Conservation (phyloP, 2,329 filamentous ascomycete genomes). For the Neobulgaria alba region DNA sequence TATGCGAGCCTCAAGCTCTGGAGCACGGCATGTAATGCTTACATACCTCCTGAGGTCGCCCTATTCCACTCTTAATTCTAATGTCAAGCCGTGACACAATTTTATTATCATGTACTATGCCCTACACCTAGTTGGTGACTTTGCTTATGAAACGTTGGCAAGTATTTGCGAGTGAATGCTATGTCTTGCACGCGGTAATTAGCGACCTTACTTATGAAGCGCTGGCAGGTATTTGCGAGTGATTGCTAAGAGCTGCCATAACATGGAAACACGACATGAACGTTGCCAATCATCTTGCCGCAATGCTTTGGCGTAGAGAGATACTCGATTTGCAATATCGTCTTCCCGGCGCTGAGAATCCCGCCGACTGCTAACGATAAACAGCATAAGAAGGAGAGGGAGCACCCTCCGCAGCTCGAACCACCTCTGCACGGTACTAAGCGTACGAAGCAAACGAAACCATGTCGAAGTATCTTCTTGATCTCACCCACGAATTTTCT, state of each 20-base stretch:
- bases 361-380: not conserved
- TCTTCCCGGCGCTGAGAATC: not conserved
- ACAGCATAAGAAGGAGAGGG: slow-evolving; percentile 1
- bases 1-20: not conserved
- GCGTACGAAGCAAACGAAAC: slow-evolving; percentile 1
- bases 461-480: slow-evolving; percentile 1
- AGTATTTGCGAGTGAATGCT: not conserved
- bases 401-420: slow-evolving; percentile 2
- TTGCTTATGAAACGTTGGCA: not conserved
- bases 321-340: not conserved
- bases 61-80: not conserved
- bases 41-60: not conserved
- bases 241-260: not conserved
- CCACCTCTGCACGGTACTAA: not conserved
- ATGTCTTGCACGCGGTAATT: not conserved
- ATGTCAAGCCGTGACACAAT: not conserved
- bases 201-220: not conserved
- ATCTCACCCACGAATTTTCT: not conserved
- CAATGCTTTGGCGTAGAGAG: not conserved
- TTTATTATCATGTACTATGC: not conserved
- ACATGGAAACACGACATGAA: not conserved
- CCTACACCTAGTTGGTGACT: not conserved
- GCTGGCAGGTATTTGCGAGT: not conserved
- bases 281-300: not conserved
- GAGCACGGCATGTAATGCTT: not conserved